These are phyloP conservation scores for Populus davidiana DNA, from an alignment of 345 rosid species.

Conservation along the genomic window DNA sequence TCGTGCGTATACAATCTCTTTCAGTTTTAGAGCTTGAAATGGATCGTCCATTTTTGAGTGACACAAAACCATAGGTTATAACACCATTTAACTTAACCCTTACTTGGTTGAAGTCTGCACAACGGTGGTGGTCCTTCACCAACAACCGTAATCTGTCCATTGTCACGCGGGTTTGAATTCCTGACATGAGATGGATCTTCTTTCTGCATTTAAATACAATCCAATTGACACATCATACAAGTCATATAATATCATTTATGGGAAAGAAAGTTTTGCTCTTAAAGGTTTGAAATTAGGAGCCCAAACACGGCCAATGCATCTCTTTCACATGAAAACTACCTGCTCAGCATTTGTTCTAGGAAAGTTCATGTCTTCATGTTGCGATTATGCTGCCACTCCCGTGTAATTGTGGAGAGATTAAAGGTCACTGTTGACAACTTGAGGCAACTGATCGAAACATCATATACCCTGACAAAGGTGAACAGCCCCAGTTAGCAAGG, in stretches of 20 bases:
- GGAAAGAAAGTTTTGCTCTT: neutral
- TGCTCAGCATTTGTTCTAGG: neutral
- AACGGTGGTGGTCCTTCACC: too few relatives aligned
- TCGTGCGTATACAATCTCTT: neutral
- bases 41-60: constrained; percentile 23
- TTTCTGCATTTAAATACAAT: neutral
- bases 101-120: too few relatives aligned
- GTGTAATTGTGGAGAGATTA: neutral
- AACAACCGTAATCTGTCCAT: neutral
- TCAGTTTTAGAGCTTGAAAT: constrained; percentile 1
- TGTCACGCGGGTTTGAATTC: neutral
- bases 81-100: neutral
- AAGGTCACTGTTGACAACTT: neutral
- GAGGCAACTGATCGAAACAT: neutral
- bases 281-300: neutral
- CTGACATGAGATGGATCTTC: neutral
- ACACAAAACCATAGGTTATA: constrained; percentile 14
- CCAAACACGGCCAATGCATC: neutral
- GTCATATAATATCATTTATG: neutral
- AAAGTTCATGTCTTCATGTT: neutral
- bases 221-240: neutral
- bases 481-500: neutral
- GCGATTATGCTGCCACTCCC: neutral
- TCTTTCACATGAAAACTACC: neutral
- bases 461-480: too few relatives aligned